A percentile compares a stretch with the other conserved stretches of the same genome.
Conservation (phyloP, 2,329 filamentous ascomycete species). For the Tolypocladium cylindrosporum region DNA sequence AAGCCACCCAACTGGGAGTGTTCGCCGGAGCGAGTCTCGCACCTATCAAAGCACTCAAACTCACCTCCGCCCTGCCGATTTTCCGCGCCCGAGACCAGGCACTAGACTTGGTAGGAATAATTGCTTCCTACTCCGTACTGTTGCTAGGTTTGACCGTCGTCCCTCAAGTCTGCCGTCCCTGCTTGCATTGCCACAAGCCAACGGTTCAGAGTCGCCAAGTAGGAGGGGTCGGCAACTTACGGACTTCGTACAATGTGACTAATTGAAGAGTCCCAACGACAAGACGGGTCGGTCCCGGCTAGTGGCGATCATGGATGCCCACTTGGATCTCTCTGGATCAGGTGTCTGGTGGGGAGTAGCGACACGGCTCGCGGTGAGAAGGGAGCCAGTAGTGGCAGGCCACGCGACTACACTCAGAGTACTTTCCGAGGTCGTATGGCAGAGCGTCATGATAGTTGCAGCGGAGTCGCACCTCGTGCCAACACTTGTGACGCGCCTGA, state of each 20-base stretch:
- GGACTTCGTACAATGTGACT: not conserved
- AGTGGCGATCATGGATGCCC: not conserved
- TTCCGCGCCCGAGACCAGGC: not conserved
- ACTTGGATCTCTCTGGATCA: not conserved
- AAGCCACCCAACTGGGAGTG: not conserved
- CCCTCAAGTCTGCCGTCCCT: not conserved
- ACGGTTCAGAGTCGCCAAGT: not conserved
- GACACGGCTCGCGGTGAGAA: not conserved
- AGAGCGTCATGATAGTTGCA: not conserved
- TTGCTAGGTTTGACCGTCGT: not conserved
- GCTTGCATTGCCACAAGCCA: not conserved
- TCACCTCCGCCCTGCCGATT: not conserved
- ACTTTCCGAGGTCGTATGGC: not conserved
- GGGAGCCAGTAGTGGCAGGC: slow-evolving; percentile 2
- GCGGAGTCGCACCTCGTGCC: not conserved
- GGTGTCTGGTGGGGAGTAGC: not conserved
- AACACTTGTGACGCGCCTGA: not conserved
- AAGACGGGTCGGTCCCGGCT: not conserved
- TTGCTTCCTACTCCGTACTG: no score
- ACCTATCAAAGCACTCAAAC: not conserved
- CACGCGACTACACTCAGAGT: not conserved
- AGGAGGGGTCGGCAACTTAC: not conserved
- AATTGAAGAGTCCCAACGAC: not conserved
- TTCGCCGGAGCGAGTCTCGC: not conserved
- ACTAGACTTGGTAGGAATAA: not conserved